These are phyloP conservation scores for Aspergillus calidoustus DNA, from an alignment of 2,329 filamentous ascomycete species.

Conservation along the genomic window DNA sequence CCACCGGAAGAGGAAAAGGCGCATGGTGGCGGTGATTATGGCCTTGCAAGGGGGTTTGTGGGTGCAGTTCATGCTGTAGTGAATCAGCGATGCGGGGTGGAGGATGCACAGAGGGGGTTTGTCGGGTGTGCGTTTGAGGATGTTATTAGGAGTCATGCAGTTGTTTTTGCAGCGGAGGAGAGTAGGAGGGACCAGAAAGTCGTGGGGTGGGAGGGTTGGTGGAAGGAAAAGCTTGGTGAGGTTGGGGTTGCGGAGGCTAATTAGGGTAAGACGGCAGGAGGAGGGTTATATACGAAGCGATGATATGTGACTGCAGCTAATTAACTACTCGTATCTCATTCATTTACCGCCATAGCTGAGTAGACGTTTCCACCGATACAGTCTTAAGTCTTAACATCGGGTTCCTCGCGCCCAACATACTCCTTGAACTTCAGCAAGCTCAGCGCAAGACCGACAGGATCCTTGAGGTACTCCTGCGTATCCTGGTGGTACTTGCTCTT, in stretches of 20 bases:
- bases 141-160: constrained; percentile 82
- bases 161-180: constrained; percentile 94
- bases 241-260: not conserved
- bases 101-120: constrained; percentile 73
- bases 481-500: constrained; percentile 76
- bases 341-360: not conserved
- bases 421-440: constrained; percentile 90
- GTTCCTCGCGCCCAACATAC: constrained; percentile 87
- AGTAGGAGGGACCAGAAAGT: constrained; percentile 72
- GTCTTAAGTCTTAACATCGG: constrained; percentile 90
- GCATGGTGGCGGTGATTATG: constrained; percentile 80
- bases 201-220: constrained; percentile 78
- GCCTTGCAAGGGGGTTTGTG: constrained; percentile 81
- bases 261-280: not conserved
- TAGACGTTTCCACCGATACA: not conserved
- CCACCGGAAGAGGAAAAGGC: constrained; percentile 59
- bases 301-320: not conserved
- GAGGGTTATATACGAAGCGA: not conserved
- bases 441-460: constrained; percentile 83
- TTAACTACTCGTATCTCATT: not conserved
- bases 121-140: constrained; percentile 87
- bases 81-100: constrained; percentile 67
- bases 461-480: constrained; percentile 91
- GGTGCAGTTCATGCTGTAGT: constrained; percentile 80
- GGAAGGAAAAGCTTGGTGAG: constrained; percentile 59